Evolutionary conservation across 257 asterid genomes (phyloP), one percentile per base, ranked within the genome.

Genomic region (Ilex asprella): DNA sequence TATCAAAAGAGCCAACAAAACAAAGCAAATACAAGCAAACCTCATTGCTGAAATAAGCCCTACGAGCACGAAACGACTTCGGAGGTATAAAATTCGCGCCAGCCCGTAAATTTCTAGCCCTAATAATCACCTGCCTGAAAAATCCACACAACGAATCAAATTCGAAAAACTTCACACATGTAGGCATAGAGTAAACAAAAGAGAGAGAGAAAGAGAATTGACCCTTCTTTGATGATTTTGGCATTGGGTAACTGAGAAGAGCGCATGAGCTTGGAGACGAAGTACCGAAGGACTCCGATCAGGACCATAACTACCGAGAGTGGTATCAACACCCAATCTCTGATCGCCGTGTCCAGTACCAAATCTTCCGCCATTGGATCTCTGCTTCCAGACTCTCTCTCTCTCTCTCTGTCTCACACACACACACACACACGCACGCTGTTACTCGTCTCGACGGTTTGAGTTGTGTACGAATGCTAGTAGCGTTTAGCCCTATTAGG

Each of bases 191-290:
- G 14, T 54, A 12, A 3, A 30, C 7, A 54, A 44, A 3, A 49
- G 54, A 53, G 27, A 53, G 57, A 53, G 57, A 53, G 27, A 53
- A 14, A 53, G 31, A 32, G 27, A 21, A 21, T 41, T 2, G 65
- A 92, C 99, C 99, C 99, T 81, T 92, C 99, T 80, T 86, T 92
- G 73, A 92, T 71, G 79, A 86, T 76, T 82, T 92, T 92, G 62
- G 78, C 70, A 78, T 92, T 97, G 62, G 97, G 99, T 47, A 64
- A 44, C 78, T 80, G 93, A 68, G 87, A 80, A 75, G 81, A 89
- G 70, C 95, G 94, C 86, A 86, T 89, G 77, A 92, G 91, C 84
- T 86, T 92, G 53, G 97, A 89, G 3, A 87, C 96, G 63, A 89
- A 88, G 78, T 89, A 86, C 52, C 99, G 95, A 52, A 92, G 97